These are phyloP conservation scores for Myochromella boudieri DNA, from an alignment of 768 basidiomycete species.

Conservation along the genomic window DNA sequence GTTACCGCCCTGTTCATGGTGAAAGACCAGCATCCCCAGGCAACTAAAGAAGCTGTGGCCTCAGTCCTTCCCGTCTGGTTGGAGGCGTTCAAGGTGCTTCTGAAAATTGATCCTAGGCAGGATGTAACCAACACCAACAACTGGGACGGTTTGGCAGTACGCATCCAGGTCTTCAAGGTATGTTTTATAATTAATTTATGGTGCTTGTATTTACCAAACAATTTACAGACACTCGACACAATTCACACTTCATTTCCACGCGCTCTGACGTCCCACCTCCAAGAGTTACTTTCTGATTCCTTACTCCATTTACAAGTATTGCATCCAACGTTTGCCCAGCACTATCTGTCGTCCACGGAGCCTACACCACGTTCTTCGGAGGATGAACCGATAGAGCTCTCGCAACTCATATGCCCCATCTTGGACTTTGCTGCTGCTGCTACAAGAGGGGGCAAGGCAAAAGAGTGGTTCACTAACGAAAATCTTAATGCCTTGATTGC, in stretches of 20 bases:
- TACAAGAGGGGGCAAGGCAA: conserved; percentile 62
- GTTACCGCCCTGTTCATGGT: conserved; percentile 91
- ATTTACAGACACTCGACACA: conserved; percentile 68
- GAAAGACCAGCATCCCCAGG: conserved; percentile 86
- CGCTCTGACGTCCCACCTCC: conserved; percentile 61
- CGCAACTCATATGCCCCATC: conserved; percentile 74
- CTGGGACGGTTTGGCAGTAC: conserved; percentile 83
- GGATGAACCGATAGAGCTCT: conserved; percentile 73
- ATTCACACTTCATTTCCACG: conserved; percentile 84
- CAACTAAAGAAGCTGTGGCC: conserved; percentile 79
- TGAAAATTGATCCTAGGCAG: conserved; percentile 58
- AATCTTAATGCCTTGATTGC: conserved; percentile 53
- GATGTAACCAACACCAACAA: conserved; percentile 59
- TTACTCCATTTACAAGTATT: conserved; percentile 60
- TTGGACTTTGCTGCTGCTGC: conserved; percentile 77
- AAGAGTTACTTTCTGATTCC: conserved; percentile 56
- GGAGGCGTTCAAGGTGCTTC: conserved; percentile 80
- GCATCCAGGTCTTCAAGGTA: conserved; percentile 86
- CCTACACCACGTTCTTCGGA: conserved; percentile 66
- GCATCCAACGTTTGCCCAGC: conserved; percentile 58
- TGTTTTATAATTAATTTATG: conserved; percentile 10
- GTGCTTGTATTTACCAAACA: background rate
- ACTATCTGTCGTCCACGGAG: conserved; percentile 58
- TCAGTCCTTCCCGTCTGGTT: conserved; percentile 89
- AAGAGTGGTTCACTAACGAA: conserved; percentile 57